Base-by-base conservation (phyloP, 495 filamentous ascomycete species). In the Aspergillus sclerotiicarbonarius region DNA sequence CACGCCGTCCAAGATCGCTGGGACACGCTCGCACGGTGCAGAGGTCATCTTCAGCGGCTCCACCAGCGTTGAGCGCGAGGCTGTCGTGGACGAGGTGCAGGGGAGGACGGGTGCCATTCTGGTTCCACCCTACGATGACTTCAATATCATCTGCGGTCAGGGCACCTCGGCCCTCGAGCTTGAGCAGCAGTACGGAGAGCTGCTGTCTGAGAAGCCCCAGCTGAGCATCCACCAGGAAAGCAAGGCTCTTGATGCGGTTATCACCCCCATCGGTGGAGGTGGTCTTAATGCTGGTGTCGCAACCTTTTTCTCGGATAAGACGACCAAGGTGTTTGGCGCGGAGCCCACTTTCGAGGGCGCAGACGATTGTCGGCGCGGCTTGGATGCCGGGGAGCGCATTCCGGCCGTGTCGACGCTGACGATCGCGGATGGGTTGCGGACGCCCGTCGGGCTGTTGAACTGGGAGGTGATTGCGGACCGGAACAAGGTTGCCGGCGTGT, bases 101-200 rank as follows among this genome's bases (percentile, higher is more conserved):
- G 72, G 76, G 43, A 67, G 82, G 39, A 96, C 90, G 2, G 84
- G 86, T 6, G 92, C 93, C 0, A 79, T 84, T 9, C 72, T 96
- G 6, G 79, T 98, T 3, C 92, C 92, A 45, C 93, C 94, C 3
- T 97, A 96, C 64, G 90, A 98, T 69, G 88, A 98, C 71, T 86
- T 88, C 16, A 79, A 97, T 67, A 90, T 97, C 56, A 89, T 98
- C 32, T 84, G 95, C 2, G 94, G 94, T 0, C 91, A 96, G 74
- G 94, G 92, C 0, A 98, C 94, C 1, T 80, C 88, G 56, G 92
- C 82, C 2, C 64, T 98, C n/a, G 94, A 98, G 66, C 70, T 97
- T 16, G 82, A 89, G 58, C 74, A 76, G 52, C 91, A 96, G 68
- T 87, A 87, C 7, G 68, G 63, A 32, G 82, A 77, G 56, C 65